Evolutionary conservation across 2,329 filamentous ascomycete species (phyloP), one percentile per base, ranked within the genome.

Genomic region (Pezicula radicicola): DNA sequence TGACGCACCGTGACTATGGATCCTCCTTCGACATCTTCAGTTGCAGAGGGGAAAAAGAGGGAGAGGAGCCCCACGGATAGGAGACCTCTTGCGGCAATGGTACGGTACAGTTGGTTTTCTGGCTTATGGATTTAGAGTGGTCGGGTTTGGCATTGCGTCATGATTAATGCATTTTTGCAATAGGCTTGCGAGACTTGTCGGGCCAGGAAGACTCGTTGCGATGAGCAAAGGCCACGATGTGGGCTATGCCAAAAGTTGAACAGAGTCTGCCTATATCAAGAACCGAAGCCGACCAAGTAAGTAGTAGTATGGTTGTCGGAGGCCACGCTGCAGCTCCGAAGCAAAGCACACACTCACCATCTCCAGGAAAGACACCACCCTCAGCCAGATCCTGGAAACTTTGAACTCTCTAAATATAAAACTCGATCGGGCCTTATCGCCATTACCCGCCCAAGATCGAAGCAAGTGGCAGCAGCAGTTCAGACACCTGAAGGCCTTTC

Each of bases 101-200:
- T 45, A 33, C 15, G 16, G 41, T 43, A 43, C 16, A 19, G 16
- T n/a, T 27, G 4, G 21, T 45, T 6, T 15, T 3, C 21, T 25
- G n/a, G 10, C 42, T 5, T 19, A 16, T 15, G 15, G n/a, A n/a
- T 42, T 13, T 6, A 16, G 37, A 42, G 16, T 19, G 9, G 10
- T 42, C 18, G 39, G 18, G 3, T 8, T 21, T 30, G 10, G 18
- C 16, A 19, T 2, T 30, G 10, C 28, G 10, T 9, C 8, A 30
- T 30, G 7, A 6, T 30, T 12, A 45, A 25, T 28, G 21, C 10
- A 10, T 6, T 16, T n/a, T 28, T 13, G 4, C 42, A 15, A 13
- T 28, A 47, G 45, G 45, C 45, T n/a, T 47, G 45, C 25, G 30
- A 47, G 18, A 47, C 45, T 5, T 47, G 45, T 39, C 45, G 45